A percentile compares a stretch with the other conserved stretches of the same genome.
These are phyloP conservation scores for Trifolium repens DNA, from an alignment of 306 rosid genomes.

Conservation along the genomic window DNA sequence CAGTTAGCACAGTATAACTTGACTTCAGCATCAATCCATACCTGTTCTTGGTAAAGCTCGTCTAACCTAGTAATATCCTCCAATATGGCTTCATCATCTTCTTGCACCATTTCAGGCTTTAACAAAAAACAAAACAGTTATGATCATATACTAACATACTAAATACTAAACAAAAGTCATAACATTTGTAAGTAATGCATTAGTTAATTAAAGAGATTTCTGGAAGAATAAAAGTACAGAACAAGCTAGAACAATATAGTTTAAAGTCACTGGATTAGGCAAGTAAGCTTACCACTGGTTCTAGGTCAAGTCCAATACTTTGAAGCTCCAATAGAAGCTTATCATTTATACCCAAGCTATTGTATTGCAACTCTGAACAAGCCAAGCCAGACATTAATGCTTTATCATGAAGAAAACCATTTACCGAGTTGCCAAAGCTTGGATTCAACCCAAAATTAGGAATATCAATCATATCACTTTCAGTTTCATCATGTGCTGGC, in stretches of 20 bases:
- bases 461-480: conserved; percentile 52
- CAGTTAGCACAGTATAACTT: conserved; percentile 21
- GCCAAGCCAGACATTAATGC: conserved; percentile 51
- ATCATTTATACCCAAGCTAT: conserved; percentile 69
- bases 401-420: conserved; percentile 69
- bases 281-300: conserved; percentile 67
- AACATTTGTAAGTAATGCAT: conserved; percentile 26
- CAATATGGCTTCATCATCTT: conserved; percentile 71
- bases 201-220: conserved; percentile 21
- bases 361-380: conserved; percentile 78
- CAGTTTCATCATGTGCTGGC: conserved; percentile 60
- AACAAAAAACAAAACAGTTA: conserved; percentile 40
- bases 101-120: conserved; percentile 76
- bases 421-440: conserved; percentile 53
- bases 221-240: not conserved
- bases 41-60: conserved; percentile 75
- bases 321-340: conserved; percentile 91
- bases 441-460: conserved; percentile 55
- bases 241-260: conserved; percentile 31
- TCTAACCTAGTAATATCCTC: conserved; percentile 75
- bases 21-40: conserved; percentile 46
- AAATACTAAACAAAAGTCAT: conserved; percentile 31
- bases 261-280: conserved; percentile 18
- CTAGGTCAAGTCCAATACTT: conserved; percentile 83
- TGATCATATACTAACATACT: conserved; percentile 19